Base-by-base conservation (phyloP, 169 alveolate species). In the Babesia sp. region DNA sequence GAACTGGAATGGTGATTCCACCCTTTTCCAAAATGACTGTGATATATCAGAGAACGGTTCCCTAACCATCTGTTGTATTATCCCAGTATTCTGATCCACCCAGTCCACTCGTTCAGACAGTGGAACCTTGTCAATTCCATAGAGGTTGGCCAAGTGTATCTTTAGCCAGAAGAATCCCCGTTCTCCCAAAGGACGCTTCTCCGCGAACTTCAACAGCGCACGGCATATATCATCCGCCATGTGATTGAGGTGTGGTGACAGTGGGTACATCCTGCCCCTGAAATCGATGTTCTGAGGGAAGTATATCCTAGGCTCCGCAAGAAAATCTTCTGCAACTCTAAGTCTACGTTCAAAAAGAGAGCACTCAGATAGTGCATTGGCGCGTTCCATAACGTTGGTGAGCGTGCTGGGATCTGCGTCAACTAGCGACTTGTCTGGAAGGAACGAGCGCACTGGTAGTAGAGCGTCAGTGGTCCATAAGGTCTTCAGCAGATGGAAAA, bases 221-320 rank as follows among this genome's bases (percentile, higher is more conserved):
- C 99, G 90, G 64, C 97, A 92, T 20, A 94, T 84, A 84, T 97
- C 99, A 63, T 95, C 96, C n/a, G 97, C 96, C 95, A 94, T 91
- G 75, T 96, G 98, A 71, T 94, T 93, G 31, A 96, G 85, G 70
- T 94, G 98, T 11, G 98, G 98, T 66, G 99, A 96, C 26, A 97
- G 87, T 0, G 99, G 99, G 80, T 97, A 97, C 85, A 94, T 91
- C 71, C 99, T 87, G 9, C 99, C 99, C 44, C 99, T 85, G 75
- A 97, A 97, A 87, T 97, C 99, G 59, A 96, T 89, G 84, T 96
- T 97, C 76, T 95, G 98, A 22, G 99, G 99, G 83, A 96, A 94
- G 86, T 96, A 97, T 3, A 96, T 77, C n/a, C 91, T 76, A 16
- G 85, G 85, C 61, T 90, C 90, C 26, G 85, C 39, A 61, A 86